These are phyloP conservation scores for Cystoderma amianthinum DNA, from an alignment of 768 basidiomycete species.

Conservation along the genomic window DNA sequence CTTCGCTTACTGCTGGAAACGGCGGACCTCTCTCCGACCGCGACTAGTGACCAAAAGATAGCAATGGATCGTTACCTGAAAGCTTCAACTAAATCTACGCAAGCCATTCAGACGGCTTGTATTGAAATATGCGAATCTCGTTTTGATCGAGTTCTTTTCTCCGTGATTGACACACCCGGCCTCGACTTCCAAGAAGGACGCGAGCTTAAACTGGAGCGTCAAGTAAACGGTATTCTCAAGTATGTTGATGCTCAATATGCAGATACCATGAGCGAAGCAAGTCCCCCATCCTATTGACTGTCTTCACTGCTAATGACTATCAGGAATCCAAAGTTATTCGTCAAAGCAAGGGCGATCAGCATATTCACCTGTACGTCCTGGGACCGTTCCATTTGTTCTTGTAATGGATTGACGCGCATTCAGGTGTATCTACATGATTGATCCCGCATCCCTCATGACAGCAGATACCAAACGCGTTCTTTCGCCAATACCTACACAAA, in stretches of 20 bases:
- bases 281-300: conserved; percentile 9
- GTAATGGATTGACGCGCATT: conserved; percentile 8
- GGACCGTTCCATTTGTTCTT: not conserved
- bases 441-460: conserved; percentile 65
- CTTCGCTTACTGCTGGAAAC: conserved; percentile 78
- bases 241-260: conserved; percentile 78
- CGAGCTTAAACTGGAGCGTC: conserved; percentile 74
- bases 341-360: conserved; percentile 83
- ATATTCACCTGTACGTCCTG: conserved; percentile 78
- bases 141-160: conserved; percentile 71
- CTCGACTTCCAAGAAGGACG: conserved; percentile 67
- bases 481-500: conserved; percentile 41
- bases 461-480: conserved; percentile 41
- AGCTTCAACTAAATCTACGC: conserved; percentile 53
- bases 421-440: conserved; percentile 83
- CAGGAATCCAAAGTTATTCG: conserved; percentile 88
- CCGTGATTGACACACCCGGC: conserved; percentile 83
- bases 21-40: conserved; percentile 71
- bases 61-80: conserved; percentile 61
- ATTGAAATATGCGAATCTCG: conserved; percentile 82
- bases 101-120: conserved; percentile 57
- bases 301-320: not conserved
- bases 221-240: conserved; percentile 67
- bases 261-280: conserved; percentile 82
- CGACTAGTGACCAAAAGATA: conserved; percentile 67